phyloP scores from a whole-genome alignment of 805 yeast species.

The Myxozyma vanderwaltii region DNA sequence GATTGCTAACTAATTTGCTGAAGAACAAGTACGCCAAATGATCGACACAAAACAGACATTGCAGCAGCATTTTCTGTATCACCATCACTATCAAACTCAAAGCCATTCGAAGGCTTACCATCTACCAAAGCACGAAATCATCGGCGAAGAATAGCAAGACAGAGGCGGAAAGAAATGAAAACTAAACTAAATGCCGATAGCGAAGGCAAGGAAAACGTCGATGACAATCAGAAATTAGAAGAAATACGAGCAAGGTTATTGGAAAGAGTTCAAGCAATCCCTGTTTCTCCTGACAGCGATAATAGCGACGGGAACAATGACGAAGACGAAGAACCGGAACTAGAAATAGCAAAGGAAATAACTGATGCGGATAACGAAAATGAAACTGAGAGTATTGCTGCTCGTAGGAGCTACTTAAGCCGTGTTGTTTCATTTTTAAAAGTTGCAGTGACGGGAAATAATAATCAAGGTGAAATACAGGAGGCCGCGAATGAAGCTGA shows the following conservation, averaged over 20 bases:
- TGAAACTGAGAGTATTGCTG: not conserved
- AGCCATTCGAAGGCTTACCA: constrained; percentile 10
- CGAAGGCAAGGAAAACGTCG: not conserved
- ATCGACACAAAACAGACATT: not conserved
- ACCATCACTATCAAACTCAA: not conserved
- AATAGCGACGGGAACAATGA: not conserved
- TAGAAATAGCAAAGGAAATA: not conserved
- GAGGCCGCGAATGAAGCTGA: not conserved
- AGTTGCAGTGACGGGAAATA: not conserved
- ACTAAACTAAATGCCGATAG: not conserved
- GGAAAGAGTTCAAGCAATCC: not conserved
- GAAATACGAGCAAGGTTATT: not conserved
- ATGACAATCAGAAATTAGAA: not conserved
- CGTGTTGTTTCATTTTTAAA: not conserved
- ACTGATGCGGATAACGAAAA: not conserved
- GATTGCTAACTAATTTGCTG: too few relatives aligned
- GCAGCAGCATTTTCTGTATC: not conserved
- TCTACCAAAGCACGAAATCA: constrained; percentile 16
- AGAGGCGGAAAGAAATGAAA: not conserved
- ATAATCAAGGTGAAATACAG: not conserved
- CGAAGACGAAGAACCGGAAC: not conserved
- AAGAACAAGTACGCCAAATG: constrained; percentile 2
- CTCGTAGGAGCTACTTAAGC: not conserved
- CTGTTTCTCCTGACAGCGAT: not conserved
- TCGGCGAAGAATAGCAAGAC: constrained; percentile 4